phyloP scores from a whole-genome alignment of 176 grass and related monocot genomes.

The Melocanna baccifera region DNA sequence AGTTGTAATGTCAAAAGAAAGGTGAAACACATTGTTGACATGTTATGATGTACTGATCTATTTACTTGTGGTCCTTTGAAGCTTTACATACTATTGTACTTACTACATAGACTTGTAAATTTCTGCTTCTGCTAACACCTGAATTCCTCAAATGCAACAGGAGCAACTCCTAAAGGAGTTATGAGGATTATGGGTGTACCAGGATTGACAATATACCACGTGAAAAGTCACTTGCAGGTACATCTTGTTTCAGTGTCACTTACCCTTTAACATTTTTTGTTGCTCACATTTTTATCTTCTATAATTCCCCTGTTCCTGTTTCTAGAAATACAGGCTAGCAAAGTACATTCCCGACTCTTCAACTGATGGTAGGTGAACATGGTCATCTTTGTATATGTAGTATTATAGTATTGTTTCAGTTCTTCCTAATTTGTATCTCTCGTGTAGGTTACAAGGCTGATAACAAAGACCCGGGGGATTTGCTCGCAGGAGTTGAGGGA shows the following conservation, averaged over 20 bases:
- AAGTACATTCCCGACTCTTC: constrained; percentile 88
- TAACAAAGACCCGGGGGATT: constrained; percentile 71
- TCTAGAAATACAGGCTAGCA: constrained; percentile 94
- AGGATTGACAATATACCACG: constrained; percentile 93
- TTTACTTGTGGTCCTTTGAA: not conserved
- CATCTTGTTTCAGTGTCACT: constrained; percentile 20
- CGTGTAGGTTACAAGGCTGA: constrained; percentile 59
- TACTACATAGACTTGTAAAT: not conserved
- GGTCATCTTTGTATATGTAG: not conserved
- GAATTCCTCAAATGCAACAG: constrained; percentile 42
- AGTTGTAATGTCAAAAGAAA: not conserved
- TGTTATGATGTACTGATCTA: not conserved
- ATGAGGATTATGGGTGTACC: constrained; percentile 78
- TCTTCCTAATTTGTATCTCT: constrained; percentile 29
- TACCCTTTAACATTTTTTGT: not conserved
- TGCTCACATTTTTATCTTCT: constrained; percentile 21
- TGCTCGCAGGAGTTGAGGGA: constrained; percentile 61
- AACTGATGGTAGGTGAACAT: constrained; percentile 61
- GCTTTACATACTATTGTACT: not conserved
- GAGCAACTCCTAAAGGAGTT: constrained; percentile 97
- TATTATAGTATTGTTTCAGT: not conserved
- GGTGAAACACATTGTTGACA: not conserved
- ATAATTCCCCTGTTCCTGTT: constrained; percentile 7
- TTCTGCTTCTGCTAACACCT: constrained; percentile 23
- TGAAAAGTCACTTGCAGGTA: constrained; percentile 99